These are phyloP conservation scores for Eustoma russellianum DNA, from an alignment of 257 asterid genomes.

Conservation along the genomic window DNA sequence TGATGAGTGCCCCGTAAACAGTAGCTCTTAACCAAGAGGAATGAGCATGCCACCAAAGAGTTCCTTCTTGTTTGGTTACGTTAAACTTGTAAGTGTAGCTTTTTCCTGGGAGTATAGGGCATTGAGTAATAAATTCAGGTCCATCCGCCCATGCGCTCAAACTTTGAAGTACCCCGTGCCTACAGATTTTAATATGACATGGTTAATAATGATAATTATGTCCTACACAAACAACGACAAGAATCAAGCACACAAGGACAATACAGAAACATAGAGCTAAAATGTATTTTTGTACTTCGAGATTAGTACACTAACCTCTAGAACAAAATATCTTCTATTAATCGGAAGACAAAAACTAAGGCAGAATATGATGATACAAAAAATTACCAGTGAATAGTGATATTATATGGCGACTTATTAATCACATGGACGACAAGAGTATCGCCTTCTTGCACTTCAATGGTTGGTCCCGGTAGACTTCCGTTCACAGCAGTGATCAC, in stretches of 20 bases:
- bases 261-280: too few relatives aligned
- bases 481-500: slow-evolving; percentile 64
- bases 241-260: too few relatives aligned
- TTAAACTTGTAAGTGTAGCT: slow-evolving; percentile 52
- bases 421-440: slow-evolving; percentile 46
- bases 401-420: slow-evolving; percentile 48
- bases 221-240: neutral
- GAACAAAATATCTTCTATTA: too few relatives aligned
- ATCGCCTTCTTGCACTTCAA: slow-evolving; percentile 54
- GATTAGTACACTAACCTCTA: too few relatives aligned
- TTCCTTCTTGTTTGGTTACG: slow-evolving; percentile 54
- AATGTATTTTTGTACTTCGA: neutral
- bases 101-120: slow-evolving; percentile 55
- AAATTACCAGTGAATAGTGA: slow-evolving; percentile 61
- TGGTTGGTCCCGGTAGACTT: slow-evolving; percentile 54
- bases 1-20: slow-evolving; percentile 54
- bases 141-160: slow-evolving; percentile 80
- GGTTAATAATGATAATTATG: too few relatives aligned
- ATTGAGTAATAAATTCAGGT: slow-evolving; percentile 51
- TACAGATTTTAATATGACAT: slow-evolving; percentile 9
- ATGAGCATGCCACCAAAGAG: slow-evolving; percentile 92
- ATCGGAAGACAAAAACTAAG: too few relatives aligned
- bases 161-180: slow-evolving; percentile 67
- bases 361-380: too few relatives aligned
- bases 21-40: slow-evolving; percentile 57